A percentile compares a stretch with the other conserved stretches of the same genome.
These are phyloP conservation scores for Dictyostelium capitatum DNA, from an alignment of 78 protist species.

Conservation along the genomic window DNA sequence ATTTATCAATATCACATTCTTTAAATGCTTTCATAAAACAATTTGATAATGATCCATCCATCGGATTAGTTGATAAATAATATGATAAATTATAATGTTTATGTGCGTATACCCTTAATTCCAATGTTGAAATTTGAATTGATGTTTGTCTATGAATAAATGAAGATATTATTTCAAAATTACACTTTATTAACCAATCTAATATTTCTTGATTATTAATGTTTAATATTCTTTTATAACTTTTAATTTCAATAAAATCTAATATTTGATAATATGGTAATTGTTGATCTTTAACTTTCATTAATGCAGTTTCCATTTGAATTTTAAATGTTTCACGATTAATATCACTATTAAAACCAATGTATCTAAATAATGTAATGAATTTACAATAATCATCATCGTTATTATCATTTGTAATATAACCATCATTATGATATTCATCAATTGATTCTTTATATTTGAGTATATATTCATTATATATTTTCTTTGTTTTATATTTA, in stretches of 20 bases:
- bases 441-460: background rate
- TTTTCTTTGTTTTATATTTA: background rate
- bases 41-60: no score
- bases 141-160: no score
- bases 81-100: no score
- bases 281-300: background rate
- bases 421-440: background rate
- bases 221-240: no score
- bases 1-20: background rate
- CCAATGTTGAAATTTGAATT: no score
- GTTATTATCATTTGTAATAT: background rate
- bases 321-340: no score
- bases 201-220: no score
- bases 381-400: background rate
- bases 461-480: background rate
- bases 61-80: no score
- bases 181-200: no score
- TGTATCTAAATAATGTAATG: background rate
- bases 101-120: no score
- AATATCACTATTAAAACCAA: background rate
- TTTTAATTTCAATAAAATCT: background rate
- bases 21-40: background rate
- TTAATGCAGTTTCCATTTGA: background rate
- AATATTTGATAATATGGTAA: background rate
- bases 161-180: no score